phyloP scores from a whole-genome alignment of 768 basidiomycete genomes.

The Hericium coralloides region DNA sequence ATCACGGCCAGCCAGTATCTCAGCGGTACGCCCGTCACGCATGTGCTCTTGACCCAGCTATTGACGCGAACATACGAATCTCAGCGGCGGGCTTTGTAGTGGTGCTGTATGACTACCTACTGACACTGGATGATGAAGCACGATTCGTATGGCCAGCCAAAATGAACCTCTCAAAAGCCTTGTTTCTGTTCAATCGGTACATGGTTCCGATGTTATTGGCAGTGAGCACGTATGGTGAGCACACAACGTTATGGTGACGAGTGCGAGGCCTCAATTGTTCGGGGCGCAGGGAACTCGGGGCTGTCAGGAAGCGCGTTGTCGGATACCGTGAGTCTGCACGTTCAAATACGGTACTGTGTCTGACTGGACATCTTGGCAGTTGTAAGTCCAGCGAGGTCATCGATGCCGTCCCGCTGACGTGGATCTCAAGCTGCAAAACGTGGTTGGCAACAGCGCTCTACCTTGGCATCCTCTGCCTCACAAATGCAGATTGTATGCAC shows the following conservation, averaged over 20 bases:
- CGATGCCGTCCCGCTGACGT: not conserved
- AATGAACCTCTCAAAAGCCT: conserved; percentile 26
- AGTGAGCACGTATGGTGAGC: not conserved
- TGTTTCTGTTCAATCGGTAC: conserved; percentile 35
- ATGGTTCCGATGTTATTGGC: conserved; percentile 18
- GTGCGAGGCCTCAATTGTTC: not conserved
- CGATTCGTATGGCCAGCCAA: conserved; percentile 31
- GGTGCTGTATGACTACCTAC: conserved; percentile 32
- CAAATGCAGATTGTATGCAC: not conserved
- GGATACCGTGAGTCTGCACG: not conserved
- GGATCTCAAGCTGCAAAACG: not conserved
- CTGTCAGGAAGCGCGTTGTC: not conserved
- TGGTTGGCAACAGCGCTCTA: not conserved
- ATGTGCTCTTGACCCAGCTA: not conserved
- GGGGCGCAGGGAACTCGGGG: not conserved
- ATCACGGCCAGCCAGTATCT: not conserved
- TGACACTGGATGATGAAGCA: conserved; percentile 32
- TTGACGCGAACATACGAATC: not conserved
- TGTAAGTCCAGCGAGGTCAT: not conserved
- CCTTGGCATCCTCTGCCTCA: not conserved
- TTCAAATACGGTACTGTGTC: not conserved
- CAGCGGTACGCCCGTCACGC: not conserved
- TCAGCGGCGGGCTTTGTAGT: conserved; percentile 26
- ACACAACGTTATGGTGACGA: not conserved
- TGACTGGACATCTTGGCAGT: not conserved